Evolutionary conservation across 345 rosid genomes (phyloP), one percentile per base, ranked within the genome.

Genomic region (Rhodamnia argentea): DNA sequence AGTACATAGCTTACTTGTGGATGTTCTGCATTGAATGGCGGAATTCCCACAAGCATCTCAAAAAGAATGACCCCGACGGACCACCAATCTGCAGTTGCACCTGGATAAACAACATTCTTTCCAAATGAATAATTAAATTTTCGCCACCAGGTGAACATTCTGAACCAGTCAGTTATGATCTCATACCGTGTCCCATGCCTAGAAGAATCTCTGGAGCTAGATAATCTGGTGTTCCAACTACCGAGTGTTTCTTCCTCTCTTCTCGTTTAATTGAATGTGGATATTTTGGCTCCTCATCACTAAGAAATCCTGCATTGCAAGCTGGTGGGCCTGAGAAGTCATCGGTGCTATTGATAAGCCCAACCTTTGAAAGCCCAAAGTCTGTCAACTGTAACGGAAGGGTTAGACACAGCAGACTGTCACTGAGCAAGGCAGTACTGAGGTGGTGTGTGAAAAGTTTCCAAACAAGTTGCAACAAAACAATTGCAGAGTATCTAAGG

Each of bases 31-130:
- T 96, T 96, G 91, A 97, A 97, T 83, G 99, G 99, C 58, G 99
- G 99, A 59, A 96, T 89, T 54, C 99, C 99, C 14, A 96, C 97
- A 55, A 97, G 95, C 91, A 97, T 57, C 93, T 97, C 99, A 90
- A 92, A 97, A 70, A 96, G 98, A 91, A 96, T 94, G 82, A 97
- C 86, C 60, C 99, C 99, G 40, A 96, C 97, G 58, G 99, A 97
- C 99, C 99, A 97, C 99, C 99, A 96, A 91, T 97, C 99, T 64
- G 99, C 98, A 82, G 99, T 95, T 90, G 92, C 93, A 88, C 97
- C 99, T 97, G 85, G 84, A 89, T 86, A 83, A 64, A 51, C 88
- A 75, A 52, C 51, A 59, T 24, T 15, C 27, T 83, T 54, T 5
- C 24, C 11, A 24, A 83, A 60, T 56, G 52, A 27, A 86, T n/a